Conservation (phyloP, 371 early-diverging fungal genomes). For the Rhizopus sp. region DNA sequence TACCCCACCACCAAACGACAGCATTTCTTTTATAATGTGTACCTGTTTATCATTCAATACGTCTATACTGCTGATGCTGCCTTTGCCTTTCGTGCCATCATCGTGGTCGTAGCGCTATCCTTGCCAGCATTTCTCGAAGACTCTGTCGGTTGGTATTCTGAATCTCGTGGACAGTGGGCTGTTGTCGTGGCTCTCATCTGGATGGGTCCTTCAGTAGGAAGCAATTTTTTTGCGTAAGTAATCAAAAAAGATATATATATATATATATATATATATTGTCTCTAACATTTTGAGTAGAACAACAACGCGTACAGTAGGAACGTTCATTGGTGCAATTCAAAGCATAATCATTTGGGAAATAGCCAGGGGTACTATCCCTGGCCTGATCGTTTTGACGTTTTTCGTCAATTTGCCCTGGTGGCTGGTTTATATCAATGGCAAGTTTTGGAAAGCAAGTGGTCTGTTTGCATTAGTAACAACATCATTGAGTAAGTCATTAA, state of each 20-base stretch:
- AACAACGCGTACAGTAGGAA: constrained; percentile 43
- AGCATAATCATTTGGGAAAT: constrained; percentile 48
- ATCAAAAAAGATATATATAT: constrained; percentile 11
- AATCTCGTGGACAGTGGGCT: constrained; percentile 47
- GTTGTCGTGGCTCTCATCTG: constrained; percentile 49
- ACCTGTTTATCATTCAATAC: constrained; percentile 25
- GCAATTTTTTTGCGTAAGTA: constrained; percentile 49
- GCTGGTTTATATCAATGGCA: constrained; percentile 42
- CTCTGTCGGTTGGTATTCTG: constrained; percentile 38
- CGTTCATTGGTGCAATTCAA: constrained; percentile 42
- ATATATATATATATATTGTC: neutral
- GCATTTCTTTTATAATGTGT: constrained; percentile 29
- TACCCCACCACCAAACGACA: constrained; percentile 38
- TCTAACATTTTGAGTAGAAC: constrained; percentile 19
- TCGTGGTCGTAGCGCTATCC: constrained; percentile 33
- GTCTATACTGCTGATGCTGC: constrained; percentile 39
- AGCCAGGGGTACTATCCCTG: constrained; percentile 28
- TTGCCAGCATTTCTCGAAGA: constrained; percentile 41
- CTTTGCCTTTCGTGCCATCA: constrained; percentile 40
- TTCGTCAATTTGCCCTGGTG: constrained; percentile 46
- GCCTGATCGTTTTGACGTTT: constrained; percentile 34
- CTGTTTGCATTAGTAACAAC: constrained; percentile 46
- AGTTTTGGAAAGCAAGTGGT: constrained; percentile 49
- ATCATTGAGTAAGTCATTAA: constrained; percentile 42
- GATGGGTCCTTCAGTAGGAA: constrained; percentile 55